phyloP scores from a whole-genome alignment of 495 filamentous ascomycete genomes.

The Chaetomium fimeti region DNA sequence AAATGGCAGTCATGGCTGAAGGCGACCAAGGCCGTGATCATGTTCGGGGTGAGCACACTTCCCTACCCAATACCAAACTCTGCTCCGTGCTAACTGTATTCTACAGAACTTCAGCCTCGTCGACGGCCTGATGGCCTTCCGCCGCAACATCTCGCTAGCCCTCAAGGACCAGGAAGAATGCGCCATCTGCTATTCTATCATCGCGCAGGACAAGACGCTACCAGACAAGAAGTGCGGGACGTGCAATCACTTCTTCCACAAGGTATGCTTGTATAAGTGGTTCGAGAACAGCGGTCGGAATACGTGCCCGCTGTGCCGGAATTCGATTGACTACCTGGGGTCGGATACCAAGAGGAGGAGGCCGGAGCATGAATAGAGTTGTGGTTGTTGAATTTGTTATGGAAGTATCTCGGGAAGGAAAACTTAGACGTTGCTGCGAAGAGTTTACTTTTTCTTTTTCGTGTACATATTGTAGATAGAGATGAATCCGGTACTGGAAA shows the following conservation, averaged over 20 bases:
- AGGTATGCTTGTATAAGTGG: conserved; percentile 88
- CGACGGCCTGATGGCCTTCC: conserved; percentile 80
- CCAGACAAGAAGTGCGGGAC: conserved; percentile 89
- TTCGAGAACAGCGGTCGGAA: conserved; percentile 89
- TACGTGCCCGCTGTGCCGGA: conserved; percentile 86
- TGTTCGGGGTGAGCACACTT: conserved; percentile 62
- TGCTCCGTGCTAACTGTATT: conserved; percentile 13
- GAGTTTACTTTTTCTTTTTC: background rate
- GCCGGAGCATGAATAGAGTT: conserved; percentile 24
- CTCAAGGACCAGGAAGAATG: conserved; percentile 94
- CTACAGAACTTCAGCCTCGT: conserved; percentile 70
- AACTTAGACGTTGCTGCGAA: background rate
- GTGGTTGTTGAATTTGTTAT: background rate
- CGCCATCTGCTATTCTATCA: conserved; percentile 94
- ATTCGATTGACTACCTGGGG: conserved; percentile 68
- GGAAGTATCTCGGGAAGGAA: no score
- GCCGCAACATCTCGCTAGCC: conserved; percentile 76
- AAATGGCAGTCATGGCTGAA: conserved; percentile 87
- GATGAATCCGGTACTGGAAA: no score
- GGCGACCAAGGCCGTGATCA: conserved; percentile 87
- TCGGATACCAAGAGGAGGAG: conserved; percentile 29
- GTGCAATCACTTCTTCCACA: conserved; percentile 93
- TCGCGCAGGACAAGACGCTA: conserved; percentile 79
- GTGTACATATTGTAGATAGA: no score
- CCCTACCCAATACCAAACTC: background rate